These are phyloP conservation scores for Excoecaria agallocha DNA, from an alignment of 345 rosid species.

Conservation along the genomic window DNA sequence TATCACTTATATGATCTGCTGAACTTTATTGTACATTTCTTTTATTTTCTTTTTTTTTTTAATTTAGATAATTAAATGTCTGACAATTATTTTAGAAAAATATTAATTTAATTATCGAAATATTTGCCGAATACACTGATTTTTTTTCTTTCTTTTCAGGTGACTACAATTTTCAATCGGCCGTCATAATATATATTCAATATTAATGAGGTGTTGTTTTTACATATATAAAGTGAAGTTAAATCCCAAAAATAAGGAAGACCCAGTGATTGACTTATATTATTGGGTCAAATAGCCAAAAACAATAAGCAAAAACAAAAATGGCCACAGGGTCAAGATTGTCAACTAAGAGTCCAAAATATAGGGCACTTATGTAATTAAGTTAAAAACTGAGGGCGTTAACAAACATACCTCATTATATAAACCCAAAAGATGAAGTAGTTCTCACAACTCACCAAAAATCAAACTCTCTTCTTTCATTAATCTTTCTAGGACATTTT, in stretches of 20 bases:
- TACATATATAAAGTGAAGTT: not conserved
- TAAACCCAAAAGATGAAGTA: not conserved
- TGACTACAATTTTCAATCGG: too few relatives aligned
- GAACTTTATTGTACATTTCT: not conserved
- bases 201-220: not conserved
- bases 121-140: too few relatives aligned
- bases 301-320: too few relatives aligned
- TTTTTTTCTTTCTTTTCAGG: too few relatives aligned
- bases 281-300: not conserved
- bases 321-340: conserved; percentile 28
- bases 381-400: not conserved
- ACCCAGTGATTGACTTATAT: not conserved
- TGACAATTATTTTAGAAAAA: not conserved
- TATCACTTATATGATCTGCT: not conserved
- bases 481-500: too few relatives aligned
- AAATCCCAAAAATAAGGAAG: not conserved
- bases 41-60: too few relatives aligned
- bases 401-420: not conserved
- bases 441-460: not conserved
- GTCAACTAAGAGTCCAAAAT: conserved; percentile 23
- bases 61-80: too few relatives aligned
- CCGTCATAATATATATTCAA: not conserved
- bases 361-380: not conserved
- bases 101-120: not conserved
- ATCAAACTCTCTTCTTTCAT: too few relatives aligned